Evolutionary conservation across 495 filamentous ascomycete genomes (phyloP).

Genomic region (Lasiosphaeriaceae sp.): DNA sequence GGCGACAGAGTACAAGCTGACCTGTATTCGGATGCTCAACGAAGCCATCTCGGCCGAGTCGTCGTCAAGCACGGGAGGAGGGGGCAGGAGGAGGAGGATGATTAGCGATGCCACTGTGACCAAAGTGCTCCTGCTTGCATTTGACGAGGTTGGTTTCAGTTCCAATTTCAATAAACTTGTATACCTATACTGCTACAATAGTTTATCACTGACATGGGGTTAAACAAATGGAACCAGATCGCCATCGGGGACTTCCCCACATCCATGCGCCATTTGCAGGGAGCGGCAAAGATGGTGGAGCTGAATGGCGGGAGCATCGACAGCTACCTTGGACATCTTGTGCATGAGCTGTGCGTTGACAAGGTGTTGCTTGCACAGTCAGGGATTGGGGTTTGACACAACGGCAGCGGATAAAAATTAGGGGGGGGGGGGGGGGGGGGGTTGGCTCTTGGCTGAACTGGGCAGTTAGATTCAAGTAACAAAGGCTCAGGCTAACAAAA

Average conservation of each 20-base stretch:
- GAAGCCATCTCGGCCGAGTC: neutral
- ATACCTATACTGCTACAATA: no score
- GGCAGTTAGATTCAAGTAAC: no score
- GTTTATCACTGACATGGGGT: no score
- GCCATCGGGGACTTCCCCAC: neutral
- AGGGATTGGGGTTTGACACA: no score
- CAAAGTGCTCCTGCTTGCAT: neutral
- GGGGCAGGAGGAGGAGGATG: neutral
- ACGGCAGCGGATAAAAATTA: no score
- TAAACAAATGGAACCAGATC: neutral
- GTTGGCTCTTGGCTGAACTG: no score
- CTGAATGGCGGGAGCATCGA: neutral
- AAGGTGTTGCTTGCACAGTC: no score
- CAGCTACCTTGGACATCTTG: neutral
- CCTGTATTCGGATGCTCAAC: neutral
- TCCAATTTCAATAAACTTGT: no score
- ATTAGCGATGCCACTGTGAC: neutral
- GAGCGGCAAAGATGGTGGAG: constrained; percentile 1
- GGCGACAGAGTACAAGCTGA: neutral
- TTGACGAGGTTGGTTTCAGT: constrained; percentile 8
- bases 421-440: no score
- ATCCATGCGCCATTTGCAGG: neutral
- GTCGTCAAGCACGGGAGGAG: neutral
- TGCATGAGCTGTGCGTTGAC: neutral
- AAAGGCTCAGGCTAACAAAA: no score